Percentiles rank a stretch among this genome's conserved stretches.
Conservation (phyloP, 306 rosid genomes). For the Acmispon strigosus region DNA sequence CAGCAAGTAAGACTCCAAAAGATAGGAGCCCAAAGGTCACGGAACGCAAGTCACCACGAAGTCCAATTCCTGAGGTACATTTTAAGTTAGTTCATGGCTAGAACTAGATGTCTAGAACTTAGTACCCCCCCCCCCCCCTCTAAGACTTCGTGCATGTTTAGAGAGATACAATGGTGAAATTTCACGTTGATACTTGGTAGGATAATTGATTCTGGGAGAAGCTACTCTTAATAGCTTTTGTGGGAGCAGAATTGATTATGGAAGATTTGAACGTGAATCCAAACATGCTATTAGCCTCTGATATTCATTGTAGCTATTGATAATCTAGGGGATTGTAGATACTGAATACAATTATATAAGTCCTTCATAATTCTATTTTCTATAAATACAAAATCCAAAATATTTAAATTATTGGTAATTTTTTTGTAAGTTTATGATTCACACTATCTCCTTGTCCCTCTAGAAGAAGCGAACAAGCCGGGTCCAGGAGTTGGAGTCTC, state of each 20-base stretch:
- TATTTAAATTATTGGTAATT: not conserved
- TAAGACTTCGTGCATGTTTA: not conserved
- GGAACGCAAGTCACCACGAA: slow-evolving; percentile 56
- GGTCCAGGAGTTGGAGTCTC: slow-evolving; percentile 63
- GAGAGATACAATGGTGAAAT: too few species aligned
- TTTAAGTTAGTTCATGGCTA: not conserved
- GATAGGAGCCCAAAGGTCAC: slow-evolving; percentile 47
- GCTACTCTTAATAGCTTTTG: too few species aligned
- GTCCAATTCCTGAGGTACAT: slow-evolving; percentile 62
- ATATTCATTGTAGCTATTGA: not conserved
- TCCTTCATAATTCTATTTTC: not conserved
- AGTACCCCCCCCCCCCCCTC: not conserved
- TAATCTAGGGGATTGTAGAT: not conserved
- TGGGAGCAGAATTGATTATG: too few species aligned
- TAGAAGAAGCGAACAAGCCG: slow-evolving; percentile 58
- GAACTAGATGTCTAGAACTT: not conserved
- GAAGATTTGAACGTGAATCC: too few species aligned
- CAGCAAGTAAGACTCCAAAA: slow-evolving; percentile 49
- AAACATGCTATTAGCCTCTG: not conserved
- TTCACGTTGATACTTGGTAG: too few species aligned
- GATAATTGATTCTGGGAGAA: too few species aligned
- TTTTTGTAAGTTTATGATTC: not conserved
- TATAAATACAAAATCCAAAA: not conserved
- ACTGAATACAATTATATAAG: not conserved
- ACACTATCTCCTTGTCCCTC: not conserved